Base-by-base conservation (phyloP, 495 filamentous ascomycete genomes). In the Aspergillus baeticus region DNA sequence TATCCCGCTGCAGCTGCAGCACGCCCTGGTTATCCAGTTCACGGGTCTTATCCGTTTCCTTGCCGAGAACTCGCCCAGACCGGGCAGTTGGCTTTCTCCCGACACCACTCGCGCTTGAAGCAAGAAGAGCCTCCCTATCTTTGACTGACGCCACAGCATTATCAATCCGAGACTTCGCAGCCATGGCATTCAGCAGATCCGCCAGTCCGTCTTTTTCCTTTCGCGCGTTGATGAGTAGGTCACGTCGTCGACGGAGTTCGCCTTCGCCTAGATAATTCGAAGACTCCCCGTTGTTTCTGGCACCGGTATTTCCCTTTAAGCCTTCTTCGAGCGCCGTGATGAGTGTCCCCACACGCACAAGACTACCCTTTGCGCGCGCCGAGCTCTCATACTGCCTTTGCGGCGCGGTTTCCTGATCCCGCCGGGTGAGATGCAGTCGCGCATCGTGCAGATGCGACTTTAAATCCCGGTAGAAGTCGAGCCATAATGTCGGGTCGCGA, bases 21-120 rank as follows among this genome's bases (percentile, higher is more conserved):
- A 99, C 88, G 0, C 92, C 94, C 29, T 84, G 73, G 64, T 99
- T 99, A 66, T 96, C 94, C 54, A 94, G 72, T 73, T 96, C 92
- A 36, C 93, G 75, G 42, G 94, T 98, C 54, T 81, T 78, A 55
- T 91, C 89, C 38, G 90, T 98, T 71, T 99, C 94, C 42, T 87
- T 86, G 0, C 95, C 95, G 6, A 98, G 77, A 4, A 96, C 89
- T 20, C 92, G 69, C 5, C 90, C 83, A 6, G 82, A 61, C 43
- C 70, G 59, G 8, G 59, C 55, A 33, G 69, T 60, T 17, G 63
- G 69, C 42, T 63, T 66, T 18, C 67, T 62, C 22, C 56, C 63
- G 8, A 39, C 49, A 13, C 51, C 31, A 44, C 49, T 60, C 20
- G 58, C 58, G 26, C 50, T 51, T 18, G 26, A 29, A 29, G 26